Evolutionary conservation across 192 early-diverging fungal species (phyloP).

Genomic region (Backusella westeae): DNA sequence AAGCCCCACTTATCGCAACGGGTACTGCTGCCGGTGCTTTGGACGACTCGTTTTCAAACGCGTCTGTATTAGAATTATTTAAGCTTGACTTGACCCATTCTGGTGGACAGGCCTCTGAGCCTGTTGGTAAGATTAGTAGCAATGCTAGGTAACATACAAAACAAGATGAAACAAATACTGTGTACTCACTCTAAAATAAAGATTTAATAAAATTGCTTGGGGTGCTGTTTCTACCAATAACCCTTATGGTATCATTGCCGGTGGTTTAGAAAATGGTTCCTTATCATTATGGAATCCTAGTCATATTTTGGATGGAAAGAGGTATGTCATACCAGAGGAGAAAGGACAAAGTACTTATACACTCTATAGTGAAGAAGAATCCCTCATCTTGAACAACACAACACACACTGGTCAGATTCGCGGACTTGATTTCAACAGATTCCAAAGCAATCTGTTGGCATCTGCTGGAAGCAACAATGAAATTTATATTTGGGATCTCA

Average conservation of each 20-base stretch:
- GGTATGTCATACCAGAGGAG: conserved; percentile 5
- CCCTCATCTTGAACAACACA: conserved; percentile 64
- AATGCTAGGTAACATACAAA: conserved; percentile 55
- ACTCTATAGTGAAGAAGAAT: conserved; percentile 38
- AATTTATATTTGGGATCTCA: conserved; percentile 95
- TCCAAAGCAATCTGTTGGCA: conserved; percentile 83
- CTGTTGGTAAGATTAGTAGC: conserved; percentile 53
- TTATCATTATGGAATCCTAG: conserved; percentile 84
- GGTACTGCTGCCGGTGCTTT: conserved; percentile 96
- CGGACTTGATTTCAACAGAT: conserved; percentile 90
- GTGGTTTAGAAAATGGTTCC: conserved; percentile 95
- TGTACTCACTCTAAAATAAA: not conserved
- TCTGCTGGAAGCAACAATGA: conserved; percentile 91
- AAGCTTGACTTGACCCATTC: conserved; percentile 57
- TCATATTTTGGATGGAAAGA: conserved; percentile 65
- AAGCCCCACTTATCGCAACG: conserved; percentile 74
- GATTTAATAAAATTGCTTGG: conserved; percentile 95
- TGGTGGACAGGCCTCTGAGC: conserved; percentile 39
- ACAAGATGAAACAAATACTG: not conserved
- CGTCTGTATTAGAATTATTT: conserved; percentile 88
- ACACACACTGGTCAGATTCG: conserved; percentile 87
- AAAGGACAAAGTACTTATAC: too few species aligned
- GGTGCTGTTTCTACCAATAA: conserved; percentile 42
- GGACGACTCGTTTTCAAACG: conserved; percentile 92
- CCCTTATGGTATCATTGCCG: conserved; percentile 80